Evolutionary conservation across 1,284 basidiomycete genomes (phyloP).

Genomic region (Stygiomarasmius scandens): DNA sequence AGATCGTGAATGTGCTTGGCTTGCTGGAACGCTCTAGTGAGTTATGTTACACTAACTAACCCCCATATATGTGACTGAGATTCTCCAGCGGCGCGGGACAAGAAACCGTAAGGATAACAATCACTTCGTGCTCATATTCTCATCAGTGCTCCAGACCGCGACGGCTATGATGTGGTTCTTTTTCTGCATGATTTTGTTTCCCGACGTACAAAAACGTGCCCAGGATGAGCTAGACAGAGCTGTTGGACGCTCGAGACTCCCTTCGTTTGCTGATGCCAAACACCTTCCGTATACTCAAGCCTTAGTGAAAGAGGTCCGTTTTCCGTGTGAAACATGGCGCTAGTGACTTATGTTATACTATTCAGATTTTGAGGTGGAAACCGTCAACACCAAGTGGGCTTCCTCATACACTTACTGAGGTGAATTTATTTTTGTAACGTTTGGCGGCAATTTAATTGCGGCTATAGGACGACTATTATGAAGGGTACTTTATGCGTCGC

Average conservation of each 20-base stretch:
- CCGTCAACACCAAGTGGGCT: conserved; percentile 4
- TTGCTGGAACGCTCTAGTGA: conserved; percentile 6
- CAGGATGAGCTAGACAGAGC: conserved; percentile 7
- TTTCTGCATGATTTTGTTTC: conserved; percentile 4
- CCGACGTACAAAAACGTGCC: conserved; percentile 4
- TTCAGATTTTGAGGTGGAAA: conserved; percentile 9
- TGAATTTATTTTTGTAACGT: not conserved
- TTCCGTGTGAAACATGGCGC: too few relatives aligned
- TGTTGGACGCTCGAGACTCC: conserved; percentile 7
- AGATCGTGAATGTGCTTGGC: conserved; percentile 4
- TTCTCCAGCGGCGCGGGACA: conserved; percentile 2
- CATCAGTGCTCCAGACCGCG: conserved; percentile 1
- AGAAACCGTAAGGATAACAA: conserved; percentile 4
- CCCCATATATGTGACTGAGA: not conserved
- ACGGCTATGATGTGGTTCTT: conserved; percentile 6
- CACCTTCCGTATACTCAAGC: conserved; percentile 11
- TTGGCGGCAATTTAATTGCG: too few relatives aligned
- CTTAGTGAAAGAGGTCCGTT: conserved; percentile 12
- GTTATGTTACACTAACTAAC: not conserved
- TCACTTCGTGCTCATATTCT: not conserved
- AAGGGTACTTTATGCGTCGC: conserved; percentile 10
- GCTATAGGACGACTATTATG: conserved; percentile 10
- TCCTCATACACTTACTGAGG: conserved; percentile 4
- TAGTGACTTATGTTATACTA: too few relatives aligned
- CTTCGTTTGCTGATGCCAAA: conserved; percentile 5